A percentile compares a stretch with the other conserved stretches of the same genome.
Conservation (phyloP, 805 yeast genomes). For the Myxozyma nipponensis region DNA sequence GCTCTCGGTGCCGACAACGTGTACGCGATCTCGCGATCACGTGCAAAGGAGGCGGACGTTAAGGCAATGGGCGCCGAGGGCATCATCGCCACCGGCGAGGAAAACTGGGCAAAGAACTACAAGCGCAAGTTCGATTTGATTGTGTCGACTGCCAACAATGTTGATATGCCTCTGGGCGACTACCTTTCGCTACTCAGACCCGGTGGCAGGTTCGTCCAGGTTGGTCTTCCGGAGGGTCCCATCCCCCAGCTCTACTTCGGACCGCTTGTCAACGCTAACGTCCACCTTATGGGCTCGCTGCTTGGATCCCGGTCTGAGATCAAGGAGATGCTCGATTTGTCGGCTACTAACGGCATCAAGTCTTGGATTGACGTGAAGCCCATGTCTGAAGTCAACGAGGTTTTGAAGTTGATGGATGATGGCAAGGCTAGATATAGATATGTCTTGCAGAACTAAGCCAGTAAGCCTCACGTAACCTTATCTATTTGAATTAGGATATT, state of each 20-base stretch:
- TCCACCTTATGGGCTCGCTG: slow-evolving; percentile 46
- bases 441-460: slow-evolving; percentile 23
- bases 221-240: slow-evolving; percentile 56
- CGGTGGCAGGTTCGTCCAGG: slow-evolving; percentile 57
- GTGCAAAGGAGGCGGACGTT: slow-evolving; percentile 51
- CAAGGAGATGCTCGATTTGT: slow-evolving; percentile 59
- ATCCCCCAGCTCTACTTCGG: slow-evolving; percentile 26
- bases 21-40: slow-evolving; percentile 52
- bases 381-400: slow-evolving; percentile 28
- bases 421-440: slow-evolving; percentile 27
- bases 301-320: slow-evolving; percentile 65
- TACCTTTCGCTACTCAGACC: slow-evolving; percentile 53
- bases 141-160: slow-evolving; percentile 51
- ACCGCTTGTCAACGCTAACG: slow-evolving; percentile 23
- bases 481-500: too few relatives aligned
- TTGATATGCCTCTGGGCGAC: slow-evolving; percentile 38
- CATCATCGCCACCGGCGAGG: slow-evolving; percentile 48
- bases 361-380: slow-evolving; percentile 28
- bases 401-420: slow-evolving; percentile 23
- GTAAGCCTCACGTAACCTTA: too few relatives aligned
- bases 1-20: slow-evolving; percentile 61
- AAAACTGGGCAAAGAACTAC: slow-evolving; percentile 38
- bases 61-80: slow-evolving; percentile 53
- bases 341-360: slow-evolving; percentile 46
- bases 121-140: slow-evolving; percentile 47